Conservation (phyloP, 2,329 filamentous ascomycete species). For the Scorias spongiosa region DNA sequence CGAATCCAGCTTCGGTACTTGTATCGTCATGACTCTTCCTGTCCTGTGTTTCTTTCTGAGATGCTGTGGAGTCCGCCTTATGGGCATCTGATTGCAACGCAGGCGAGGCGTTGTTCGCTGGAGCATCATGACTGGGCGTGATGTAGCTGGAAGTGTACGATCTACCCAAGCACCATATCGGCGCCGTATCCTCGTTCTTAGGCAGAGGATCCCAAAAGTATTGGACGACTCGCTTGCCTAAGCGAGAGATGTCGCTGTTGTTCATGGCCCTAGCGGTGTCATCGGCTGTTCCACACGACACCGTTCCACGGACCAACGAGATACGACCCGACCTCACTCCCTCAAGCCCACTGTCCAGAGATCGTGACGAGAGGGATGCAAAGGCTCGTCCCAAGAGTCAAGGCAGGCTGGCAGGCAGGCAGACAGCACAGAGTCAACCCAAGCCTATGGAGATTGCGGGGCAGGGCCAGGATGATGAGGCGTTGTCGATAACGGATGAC, state of each 20-base stretch:
- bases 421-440: too few relatives aligned
- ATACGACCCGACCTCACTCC: too few relatives aligned
- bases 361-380: too few relatives aligned
- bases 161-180: constrained; percentile 69
- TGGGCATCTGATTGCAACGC: constrained; percentile 16
- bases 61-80: constrained; percentile 19
- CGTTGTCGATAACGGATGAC: too few relatives aligned
- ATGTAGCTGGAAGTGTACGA: constrained; percentile 31
- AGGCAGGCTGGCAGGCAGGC: too few relatives aligned
- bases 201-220: constrained; percentile 88
- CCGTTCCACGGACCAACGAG: too few relatives aligned
- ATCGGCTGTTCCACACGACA: background rate
- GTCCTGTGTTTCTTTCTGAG: constrained; percentile 7
- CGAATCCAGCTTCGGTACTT: constrained; percentile 5
- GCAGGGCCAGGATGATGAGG: too few relatives aligned
- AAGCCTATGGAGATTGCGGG: too few relatives aligned
- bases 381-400: too few relatives aligned
- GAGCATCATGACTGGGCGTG: constrained; percentile 3
- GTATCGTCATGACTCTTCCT: background rate
- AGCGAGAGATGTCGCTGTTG: constrained; percentile 59
- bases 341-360: too few relatives aligned
- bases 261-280: constrained; percentile 31
- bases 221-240: constrained; percentile 65
- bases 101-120: constrained; percentile 12
- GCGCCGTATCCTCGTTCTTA: constrained; percentile 57